phyloP scores from a whole-genome alignment of 1,139 yeast genomes.

The Hanseniaspora gamundiae region DNA sequence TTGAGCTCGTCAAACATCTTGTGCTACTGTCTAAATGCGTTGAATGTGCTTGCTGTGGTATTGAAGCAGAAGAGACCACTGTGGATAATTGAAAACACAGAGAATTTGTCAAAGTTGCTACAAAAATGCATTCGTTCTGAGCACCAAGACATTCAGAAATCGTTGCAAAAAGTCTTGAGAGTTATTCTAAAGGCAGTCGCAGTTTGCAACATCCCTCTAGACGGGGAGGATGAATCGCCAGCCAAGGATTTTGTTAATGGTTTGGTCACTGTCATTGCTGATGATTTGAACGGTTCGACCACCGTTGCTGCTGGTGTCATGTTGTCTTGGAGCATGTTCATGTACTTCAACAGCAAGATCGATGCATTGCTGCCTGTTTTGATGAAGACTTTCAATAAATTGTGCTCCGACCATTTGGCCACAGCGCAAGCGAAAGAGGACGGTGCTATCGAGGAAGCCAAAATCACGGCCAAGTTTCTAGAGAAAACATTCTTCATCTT shows the following conservation, averaged over 20 bases:
- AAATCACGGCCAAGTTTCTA: conserved; percentile 62
- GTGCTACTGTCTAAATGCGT: conserved; percentile 77
- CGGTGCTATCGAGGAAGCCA: conserved; percentile 43
- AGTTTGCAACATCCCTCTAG: conserved; percentile 4
- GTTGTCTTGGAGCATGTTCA: conserved; percentile 71
- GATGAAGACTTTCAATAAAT: conserved; percentile 77
- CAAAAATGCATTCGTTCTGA: conserved; percentile 79
- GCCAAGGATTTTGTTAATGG: conserved; percentile 52
- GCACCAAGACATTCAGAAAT: conserved; percentile 75
- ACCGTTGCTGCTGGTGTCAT: conserved; percentile 78
- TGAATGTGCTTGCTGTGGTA: conserved; percentile 82
- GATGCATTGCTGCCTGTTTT: conserved; percentile 65
- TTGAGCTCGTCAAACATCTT: conserved; percentile 43
- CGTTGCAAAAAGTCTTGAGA: conserved; percentile 60
- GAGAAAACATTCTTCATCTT: conserved; percentile 70
- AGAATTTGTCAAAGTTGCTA: conserved; percentile 55
- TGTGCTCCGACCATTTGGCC: conserved; percentile 80
- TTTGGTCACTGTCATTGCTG: conserved; percentile 60
- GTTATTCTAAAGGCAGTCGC: conserved; percentile 50
- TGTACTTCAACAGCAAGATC: conserved; percentile 57
- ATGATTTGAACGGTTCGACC: conserved; percentile 74
- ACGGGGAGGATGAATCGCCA: conserved; percentile 35
- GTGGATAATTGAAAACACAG: conserved; percentile 67
- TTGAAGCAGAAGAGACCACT: conserved; percentile 61
- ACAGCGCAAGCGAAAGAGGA: conserved; percentile 38